Percentiles rank a stretch among this genome's conserved stretches.
These are phyloP conservation scores for Diaporthe longicolla DNA, from an alignment of 2,329 filamentous ascomycete genomes.

Conservation along the genomic window DNA sequence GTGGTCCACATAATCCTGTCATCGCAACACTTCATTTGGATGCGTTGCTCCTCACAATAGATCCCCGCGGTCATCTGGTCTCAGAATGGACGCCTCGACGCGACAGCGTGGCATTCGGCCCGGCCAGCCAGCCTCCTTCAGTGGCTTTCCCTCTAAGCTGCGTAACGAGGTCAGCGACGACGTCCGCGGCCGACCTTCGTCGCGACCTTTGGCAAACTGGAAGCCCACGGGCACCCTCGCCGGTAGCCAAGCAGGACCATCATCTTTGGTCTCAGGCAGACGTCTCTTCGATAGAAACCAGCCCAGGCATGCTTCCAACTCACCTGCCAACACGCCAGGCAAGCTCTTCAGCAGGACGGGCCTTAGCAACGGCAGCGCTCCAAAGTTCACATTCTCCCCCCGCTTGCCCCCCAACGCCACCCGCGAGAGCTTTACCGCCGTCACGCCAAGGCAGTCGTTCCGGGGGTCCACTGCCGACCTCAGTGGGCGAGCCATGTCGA, in stretches of 20 bases:
- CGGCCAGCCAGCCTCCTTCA: constrained; percentile 40
- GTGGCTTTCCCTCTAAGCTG: constrained; percentile 32
- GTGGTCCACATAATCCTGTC: constrained; percentile 74
- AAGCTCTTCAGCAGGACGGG: constrained; percentile 50
- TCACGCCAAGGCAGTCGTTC: constrained; percentile 60
- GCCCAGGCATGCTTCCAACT: constrained; percentile 44
- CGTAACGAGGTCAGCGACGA: constrained; percentile 31
- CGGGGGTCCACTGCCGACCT: constrained; percentile 63
- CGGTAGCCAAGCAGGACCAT: constrained; percentile 52
- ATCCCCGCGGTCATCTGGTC: constrained; percentile 22
- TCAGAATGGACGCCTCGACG: constrained; percentile 40
- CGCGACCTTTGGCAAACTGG: constrained; percentile 45
- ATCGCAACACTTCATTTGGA: not conserved
- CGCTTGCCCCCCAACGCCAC: constrained; percentile 60
- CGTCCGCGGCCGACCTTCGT: constrained; percentile 31
- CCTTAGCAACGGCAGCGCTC: constrained; percentile 47
- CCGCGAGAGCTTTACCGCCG: constrained; percentile 63
- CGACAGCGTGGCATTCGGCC: constrained; percentile 39
- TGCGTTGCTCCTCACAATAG: constrained; percentile 6
- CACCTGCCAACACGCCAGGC: constrained; percentile 49
- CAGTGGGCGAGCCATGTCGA: constrained; percentile 64
- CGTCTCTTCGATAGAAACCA: constrained; percentile 53
- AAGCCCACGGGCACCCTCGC: constrained; percentile 46
- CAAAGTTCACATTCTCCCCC: constrained; percentile 58
- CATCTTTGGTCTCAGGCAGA: constrained; percentile 51